Percentiles rank a stretch among this genome's conserved stretches.
Evolutionary conservation across 441 rosid species (phyloP).

Genomic region (Pelargonium cotyledonis): DNA sequence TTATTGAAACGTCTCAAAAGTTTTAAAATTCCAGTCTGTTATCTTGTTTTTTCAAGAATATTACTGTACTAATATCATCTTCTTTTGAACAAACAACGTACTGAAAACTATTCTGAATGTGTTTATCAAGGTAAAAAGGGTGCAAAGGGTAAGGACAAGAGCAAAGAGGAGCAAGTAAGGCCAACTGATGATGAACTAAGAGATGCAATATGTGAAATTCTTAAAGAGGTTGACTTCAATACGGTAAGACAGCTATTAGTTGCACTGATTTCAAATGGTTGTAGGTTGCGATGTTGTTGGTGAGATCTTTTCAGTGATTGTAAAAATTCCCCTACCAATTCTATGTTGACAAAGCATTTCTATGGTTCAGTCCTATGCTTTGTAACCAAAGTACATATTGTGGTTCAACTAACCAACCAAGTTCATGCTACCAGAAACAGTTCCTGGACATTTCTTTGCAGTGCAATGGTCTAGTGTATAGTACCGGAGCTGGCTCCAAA

Average conservation of each 20-base stretch:
- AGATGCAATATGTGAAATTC: conserved; percentile 68
- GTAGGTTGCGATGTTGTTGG: background rate
- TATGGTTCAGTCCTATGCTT: no score
- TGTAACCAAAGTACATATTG: no score
- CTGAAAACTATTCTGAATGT: background rate
- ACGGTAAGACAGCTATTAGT: conserved; percentile 44
- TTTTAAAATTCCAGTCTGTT: background rate
- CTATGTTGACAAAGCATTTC: background rate
- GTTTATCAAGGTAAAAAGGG: conserved; percentile 43
- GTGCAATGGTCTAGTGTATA: background rate
- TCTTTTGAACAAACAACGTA: background rate
- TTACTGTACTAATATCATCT: background rate
- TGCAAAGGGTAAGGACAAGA: conserved; percentile 53
- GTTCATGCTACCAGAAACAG: no score
- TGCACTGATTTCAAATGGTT: background rate
- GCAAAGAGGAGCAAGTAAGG: conserved; percentile 33
- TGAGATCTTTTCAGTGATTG: background rate
- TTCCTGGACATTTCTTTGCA: background rate
- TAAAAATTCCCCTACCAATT: background rate
- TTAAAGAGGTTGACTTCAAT: conserved; percentile 80
- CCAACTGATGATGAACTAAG: conserved; percentile 63
- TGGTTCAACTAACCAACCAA: no score
- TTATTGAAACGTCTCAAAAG: background rate
- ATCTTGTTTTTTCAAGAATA: background rate
- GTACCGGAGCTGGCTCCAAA: background rate